Base-by-base conservation (phyloP, 106 monocot genomes). In the Alisma plantagoaquatica region DNA sequence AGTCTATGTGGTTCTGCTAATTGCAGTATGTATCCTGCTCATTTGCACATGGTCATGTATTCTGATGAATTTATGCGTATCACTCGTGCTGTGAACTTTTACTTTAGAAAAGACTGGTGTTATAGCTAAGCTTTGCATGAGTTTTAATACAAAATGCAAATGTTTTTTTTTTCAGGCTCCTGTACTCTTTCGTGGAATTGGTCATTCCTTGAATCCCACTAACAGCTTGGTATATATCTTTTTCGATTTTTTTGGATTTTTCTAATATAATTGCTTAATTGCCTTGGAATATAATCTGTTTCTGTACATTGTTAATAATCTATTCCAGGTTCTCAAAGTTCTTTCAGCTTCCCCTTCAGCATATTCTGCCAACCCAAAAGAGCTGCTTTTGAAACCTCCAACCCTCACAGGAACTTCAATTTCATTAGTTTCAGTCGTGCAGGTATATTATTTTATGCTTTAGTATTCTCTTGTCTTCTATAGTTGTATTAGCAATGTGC, bases 171-270 rank as follows among this genome's bases (percentile, higher is more conserved):
- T 38, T 43, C 69, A 94, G 98, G 82, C 77, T 53, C 98, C 98
- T 58, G 71, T 98, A 58, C 76, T 98, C 46, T 98, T 98, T 46
- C 81, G 79, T 43, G 98, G 98, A 66, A 79, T 89, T 63, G 98
- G 85, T 3, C 98, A 98, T 63, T 82, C 85, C 10, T 48, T 90
- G 33, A 90, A 98, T 73, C 51, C 98, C 74, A 62, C 82, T 43
- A 98, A 82, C 72, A 86, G 63, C 49, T 51, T 90, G 85, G 98
- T 90, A 62, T 66, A 54, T 35, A 30, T 29, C 9, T 38, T n/a
- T n/a, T n/a, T n/a, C n/a, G n/a, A n/a, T n/a, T n/a, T n/a, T n/a
- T n/a, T n/a, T n/a, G n/a, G n/a, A n/a, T n/a, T n/a, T n/a, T n/a
- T n/a, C n/a, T n/a, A n/a, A n/a, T n/a, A n/a, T n/a, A n/a, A n/a